These are phyloP conservation scores for Nannochloris sp. DNA, from an alignment of 139 green algal species.

Conservation along the genomic window DNA sequence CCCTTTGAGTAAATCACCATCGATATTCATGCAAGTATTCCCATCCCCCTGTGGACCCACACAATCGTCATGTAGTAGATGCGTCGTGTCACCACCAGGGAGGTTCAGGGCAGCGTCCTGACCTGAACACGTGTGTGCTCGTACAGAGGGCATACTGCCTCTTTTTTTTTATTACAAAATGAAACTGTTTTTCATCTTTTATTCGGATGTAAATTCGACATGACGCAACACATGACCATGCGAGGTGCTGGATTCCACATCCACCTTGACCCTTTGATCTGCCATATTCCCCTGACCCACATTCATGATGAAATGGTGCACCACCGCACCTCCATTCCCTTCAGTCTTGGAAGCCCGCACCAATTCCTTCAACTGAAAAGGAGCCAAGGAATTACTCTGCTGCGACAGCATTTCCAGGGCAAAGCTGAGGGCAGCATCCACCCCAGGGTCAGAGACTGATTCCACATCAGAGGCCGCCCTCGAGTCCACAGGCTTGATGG, in stretches of 20 bases:
- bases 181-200: no score
- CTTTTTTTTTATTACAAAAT: no score
- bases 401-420: slow-evolving; percentile 40
- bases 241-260: neutral
- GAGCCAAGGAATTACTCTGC: slow-evolving; percentile 34
- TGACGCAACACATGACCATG: neutral
- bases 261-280: slow-evolving; percentile 16
- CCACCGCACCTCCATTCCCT: slow-evolving; percentile 1
- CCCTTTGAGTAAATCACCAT: neutral
- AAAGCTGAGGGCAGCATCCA: slow-evolving; percentile 29
- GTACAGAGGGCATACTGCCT: no score
- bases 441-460: slow-evolving; percentile 10
- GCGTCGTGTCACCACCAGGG: no score
- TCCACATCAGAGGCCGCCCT: slow-evolving; percentile 2
- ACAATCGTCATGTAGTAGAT: no score
- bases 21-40: no score
- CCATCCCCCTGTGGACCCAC: no score
- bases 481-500: slow-evolving; percentile 9
- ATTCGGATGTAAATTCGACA: no score
- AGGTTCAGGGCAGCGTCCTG: no score
- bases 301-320: slow-evolving; percentile 25
- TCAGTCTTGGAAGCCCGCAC: neutral
- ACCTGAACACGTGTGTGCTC: no score
- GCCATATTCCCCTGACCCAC: slow-evolving; percentile 29
- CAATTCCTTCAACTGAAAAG: slow-evolving; percentile 28